These are phyloP conservation scores for Anisogramma anomala DNA, from an alignment of 2,329 filamentous ascomycete species.

Conservation along the genomic window DNA sequence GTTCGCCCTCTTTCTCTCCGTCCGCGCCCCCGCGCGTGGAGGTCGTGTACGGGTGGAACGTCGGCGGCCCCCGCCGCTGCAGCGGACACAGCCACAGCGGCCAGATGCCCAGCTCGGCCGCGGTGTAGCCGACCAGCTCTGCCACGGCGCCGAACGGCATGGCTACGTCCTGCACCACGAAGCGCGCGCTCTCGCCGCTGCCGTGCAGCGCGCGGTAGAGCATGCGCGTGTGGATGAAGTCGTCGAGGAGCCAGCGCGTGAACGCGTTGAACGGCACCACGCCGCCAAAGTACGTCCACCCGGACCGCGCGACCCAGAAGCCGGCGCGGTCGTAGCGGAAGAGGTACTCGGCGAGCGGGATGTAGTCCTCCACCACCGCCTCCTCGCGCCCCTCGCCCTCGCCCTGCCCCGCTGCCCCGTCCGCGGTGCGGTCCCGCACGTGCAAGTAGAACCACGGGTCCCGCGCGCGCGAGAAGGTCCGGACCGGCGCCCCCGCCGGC, in stretches of 20 bases:
- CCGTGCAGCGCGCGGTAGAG: slow-evolving; percentile 61
- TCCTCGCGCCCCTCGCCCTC: background rate
- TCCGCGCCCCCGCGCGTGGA: slow-evolving; percentile 12
- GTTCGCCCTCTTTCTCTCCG: slow-evolving; percentile 15
- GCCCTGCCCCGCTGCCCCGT: too few species aligned
- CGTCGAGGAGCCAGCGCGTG: slow-evolving; percentile 58
- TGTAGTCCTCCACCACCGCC: slow-evolving; percentile 35
- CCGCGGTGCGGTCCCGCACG: slow-evolving; percentile 36
- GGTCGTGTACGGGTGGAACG: slow-evolving; percentile 43
- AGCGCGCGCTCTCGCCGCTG: slow-evolving; percentile 51
- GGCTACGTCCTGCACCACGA: slow-evolving; percentile 58
- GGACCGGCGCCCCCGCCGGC: slow-evolving; percentile 28
- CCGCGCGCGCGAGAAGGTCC: slow-evolving; percentile 44
- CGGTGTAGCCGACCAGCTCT: slow-evolving; percentile 44
- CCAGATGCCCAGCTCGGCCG: slow-evolving; percentile 41
- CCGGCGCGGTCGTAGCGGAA: slow-evolving; percentile 67
- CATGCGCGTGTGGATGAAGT: slow-evolving; percentile 64
- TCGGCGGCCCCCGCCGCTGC: slow-evolving; percentile 35
- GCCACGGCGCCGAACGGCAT: slow-evolving; percentile 42
- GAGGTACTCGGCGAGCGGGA: slow-evolving; percentile 61
- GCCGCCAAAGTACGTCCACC: slow-evolving; percentile 52
- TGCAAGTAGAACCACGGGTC: slow-evolving; percentile 75
- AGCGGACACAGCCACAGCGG: slow-evolving; percentile 50
- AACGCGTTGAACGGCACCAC: slow-evolving; percentile 52
- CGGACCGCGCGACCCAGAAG: slow-evolving; percentile 59